These are phyloP conservation scores for Colletotrichum graminicola DNA, from an alignment of 2,329 filamentous ascomycete species.

Conservation along the genomic window DNA sequence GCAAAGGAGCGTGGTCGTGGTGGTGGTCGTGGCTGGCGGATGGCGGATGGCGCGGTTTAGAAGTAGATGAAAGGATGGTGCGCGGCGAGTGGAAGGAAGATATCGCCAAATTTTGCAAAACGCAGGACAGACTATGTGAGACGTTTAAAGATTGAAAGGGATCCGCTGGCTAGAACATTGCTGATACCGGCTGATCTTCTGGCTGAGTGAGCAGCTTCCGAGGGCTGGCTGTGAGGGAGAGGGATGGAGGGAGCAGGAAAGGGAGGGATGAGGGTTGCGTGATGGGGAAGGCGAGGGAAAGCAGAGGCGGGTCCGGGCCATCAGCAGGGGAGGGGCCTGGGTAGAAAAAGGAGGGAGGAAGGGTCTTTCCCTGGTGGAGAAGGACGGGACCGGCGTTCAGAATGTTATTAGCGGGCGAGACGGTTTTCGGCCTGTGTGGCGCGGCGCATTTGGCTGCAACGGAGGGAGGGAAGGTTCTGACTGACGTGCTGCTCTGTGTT, in stretches of 20 bases:
- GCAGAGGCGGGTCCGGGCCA: constrained; percentile 19
- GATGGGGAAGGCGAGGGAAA: constrained; percentile 31
- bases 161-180: constrained; percentile 38
- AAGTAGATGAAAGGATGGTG: neutral
- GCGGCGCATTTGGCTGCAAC: constrained; percentile 1
- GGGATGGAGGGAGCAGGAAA: constrained; percentile 38
- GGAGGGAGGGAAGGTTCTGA: constrained; percentile 19
- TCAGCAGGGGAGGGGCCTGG: constrained; percentile 38
- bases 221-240: constrained; percentile 25
- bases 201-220: constrained; percentile 19
- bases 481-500: constrained; percentile 31
- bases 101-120: constrained; percentile 32
- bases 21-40: constrained; percentile 26
- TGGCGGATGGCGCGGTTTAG: constrained; percentile 28
- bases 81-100: constrained; percentile 19
- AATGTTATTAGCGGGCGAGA: constrained; percentile 25
- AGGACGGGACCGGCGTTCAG: neutral
- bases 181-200: constrained; percentile 23
- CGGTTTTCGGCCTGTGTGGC: constrained; percentile 14
- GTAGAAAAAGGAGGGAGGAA: constrained; percentile 30
- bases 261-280: constrained; percentile 37
- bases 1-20: constrained; percentile 6
- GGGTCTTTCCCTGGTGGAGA: constrained; percentile 30
- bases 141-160: constrained; percentile 22
- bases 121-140: constrained; percentile 16